Percentiles rank a stretch among this genome's conserved stretches.
These are phyloP conservation scores for Rhodotorula sp. DNA, from an alignment of 1,284 basidiomycete species.

Conservation along the genomic window DNA sequence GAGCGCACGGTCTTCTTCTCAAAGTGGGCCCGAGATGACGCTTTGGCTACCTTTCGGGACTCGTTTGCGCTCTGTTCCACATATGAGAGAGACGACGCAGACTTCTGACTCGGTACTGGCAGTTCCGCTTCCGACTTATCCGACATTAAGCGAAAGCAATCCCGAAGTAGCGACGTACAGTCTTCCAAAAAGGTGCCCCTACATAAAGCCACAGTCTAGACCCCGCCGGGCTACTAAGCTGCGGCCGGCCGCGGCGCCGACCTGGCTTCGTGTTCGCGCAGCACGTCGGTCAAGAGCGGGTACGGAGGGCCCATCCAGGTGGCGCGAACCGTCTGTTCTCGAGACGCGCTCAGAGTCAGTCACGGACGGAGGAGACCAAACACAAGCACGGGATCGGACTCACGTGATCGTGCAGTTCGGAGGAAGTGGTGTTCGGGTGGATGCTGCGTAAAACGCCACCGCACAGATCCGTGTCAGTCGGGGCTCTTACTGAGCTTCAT, in stretches of 20 bases:
- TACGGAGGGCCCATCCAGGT: conserved; percentile 68
- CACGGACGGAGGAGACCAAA: neutral
- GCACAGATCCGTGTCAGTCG: neutral
- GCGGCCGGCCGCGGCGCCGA: neutral
- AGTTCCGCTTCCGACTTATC: neutral
- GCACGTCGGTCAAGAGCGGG: conserved; percentile 53
- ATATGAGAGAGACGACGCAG: too few species aligned
- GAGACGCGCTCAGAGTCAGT: too few species aligned
- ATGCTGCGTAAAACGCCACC: conserved; percentile 52
- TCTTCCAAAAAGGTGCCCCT: conserved; percentile 2
- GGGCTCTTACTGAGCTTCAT: too few species aligned
- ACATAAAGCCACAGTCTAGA: conserved; percentile 1
- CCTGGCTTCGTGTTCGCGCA: neutral
- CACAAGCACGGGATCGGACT: neutral
- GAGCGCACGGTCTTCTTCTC: too few species aligned
- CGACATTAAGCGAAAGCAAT: too few species aligned
- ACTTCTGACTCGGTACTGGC: too few species aligned
- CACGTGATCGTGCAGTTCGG: conserved; percentile 58
- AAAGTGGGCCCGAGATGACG: too few species aligned
- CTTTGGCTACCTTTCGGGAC: too few species aligned
- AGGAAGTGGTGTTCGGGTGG: conserved; percentile 67
- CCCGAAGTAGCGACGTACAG: too few species aligned
- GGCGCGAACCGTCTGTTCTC: conserved; percentile 55
- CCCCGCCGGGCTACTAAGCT: neutral
- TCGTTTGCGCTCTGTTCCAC: too few species aligned